Base-by-base conservation (phyloP, 306 rosid genomes). In the Hylodesmum podocarpum region DNA sequence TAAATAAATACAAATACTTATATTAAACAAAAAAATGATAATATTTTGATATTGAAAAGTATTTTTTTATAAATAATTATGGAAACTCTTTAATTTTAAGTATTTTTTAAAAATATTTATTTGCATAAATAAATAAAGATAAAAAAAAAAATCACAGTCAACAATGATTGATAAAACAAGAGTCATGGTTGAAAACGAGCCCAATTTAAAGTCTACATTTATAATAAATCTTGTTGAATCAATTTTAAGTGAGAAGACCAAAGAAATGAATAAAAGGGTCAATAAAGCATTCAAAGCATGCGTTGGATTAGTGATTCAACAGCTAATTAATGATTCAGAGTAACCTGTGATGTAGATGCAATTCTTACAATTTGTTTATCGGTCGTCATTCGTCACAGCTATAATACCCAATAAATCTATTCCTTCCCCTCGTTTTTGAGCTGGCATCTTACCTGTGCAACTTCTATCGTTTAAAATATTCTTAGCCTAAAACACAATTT, bases 261-360 rank as follows among this genome's bases (percentile, higher is more conserved):
- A 14, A 31, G 15, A 54, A 34, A 27, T 41, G 0, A 36, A n/a
- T 46, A 16, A 28, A 68, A 68, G 59, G 63, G 78, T 76, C 78
- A 76, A 50, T 0, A 24, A 41, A 70, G 67, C 28, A 41, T 37
- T 66, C 46, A 76, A 51, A 76, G 82, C 66, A 55, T 72, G 79
- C 14, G 79, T 25, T 77, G 82, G 70, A 82, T 77, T 16, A 10
- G 34, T 37, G 25, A 70, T 70, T 62, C 43, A 59, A 69, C 74
- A 81, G 51, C 72, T 68, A 28, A 46, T 57, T 37, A 39, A n/a
- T 44, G 11, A 58, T 39, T 46, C 11, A 14, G n/a, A 3, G 29
- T 70, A 64, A 76, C 55, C 51, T 81, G 43, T 68, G 67, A 31
- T 75, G 44, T 80, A 75, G 41, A 58, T 24, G 69, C 74, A 16